phyloP scores from a whole-genome alignment of 805 yeast species.

The Pichia cephalocereana region DNA sequence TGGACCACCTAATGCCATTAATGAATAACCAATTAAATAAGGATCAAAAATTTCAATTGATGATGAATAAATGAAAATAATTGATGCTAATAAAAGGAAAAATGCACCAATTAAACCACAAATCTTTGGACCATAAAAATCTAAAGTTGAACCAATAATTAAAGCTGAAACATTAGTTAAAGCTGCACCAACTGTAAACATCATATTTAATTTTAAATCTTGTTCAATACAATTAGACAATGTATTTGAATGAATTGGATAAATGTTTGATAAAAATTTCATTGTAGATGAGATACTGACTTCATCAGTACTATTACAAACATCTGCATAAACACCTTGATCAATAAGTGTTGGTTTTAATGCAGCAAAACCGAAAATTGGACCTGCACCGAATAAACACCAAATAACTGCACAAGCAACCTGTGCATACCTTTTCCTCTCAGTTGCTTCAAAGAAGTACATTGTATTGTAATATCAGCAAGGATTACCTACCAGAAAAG shows the following conservation, averaged over 20 bases:
- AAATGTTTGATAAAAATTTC: neutral
- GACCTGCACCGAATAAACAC: constrained; percentile 50
- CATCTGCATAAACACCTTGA: constrained; percentile 37
- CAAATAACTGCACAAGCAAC: constrained; percentile 42
- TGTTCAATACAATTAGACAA: constrained; percentile 40
- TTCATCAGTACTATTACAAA: constrained; percentile 20
- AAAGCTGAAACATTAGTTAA: constrained; percentile 47
- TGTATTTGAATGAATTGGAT: constrained; percentile 5
- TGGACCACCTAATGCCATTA: constrained; percentile 51
- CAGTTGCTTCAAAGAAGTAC: constrained; percentile 25
- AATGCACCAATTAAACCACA: constrained; percentile 46
- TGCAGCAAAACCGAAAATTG: constrained; percentile 54
- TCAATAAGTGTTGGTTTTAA: constrained; percentile 42
- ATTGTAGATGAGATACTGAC: neutral
- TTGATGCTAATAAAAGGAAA: constrained; percentile 37
- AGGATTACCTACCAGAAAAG: neutral
- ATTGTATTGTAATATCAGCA: constrained; percentile 7
- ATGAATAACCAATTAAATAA: constrained; percentile 40
- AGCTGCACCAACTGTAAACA: constrained; percentile 51
- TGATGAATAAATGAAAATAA: constrained; percentile 31
- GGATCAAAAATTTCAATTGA: constrained; percentile 32
- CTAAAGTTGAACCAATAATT: constrained; percentile 40
- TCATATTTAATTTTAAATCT: constrained; percentile 47
- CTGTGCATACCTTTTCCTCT: constrained; percentile 30
- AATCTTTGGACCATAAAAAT: constrained; percentile 41